A percentile compares a stretch with the other conserved stretches of the same genome.
phyloP scores from a whole-genome alignment of 768 basidiomycete genomes.

The Daedaleopsis sinensis region DNA sequence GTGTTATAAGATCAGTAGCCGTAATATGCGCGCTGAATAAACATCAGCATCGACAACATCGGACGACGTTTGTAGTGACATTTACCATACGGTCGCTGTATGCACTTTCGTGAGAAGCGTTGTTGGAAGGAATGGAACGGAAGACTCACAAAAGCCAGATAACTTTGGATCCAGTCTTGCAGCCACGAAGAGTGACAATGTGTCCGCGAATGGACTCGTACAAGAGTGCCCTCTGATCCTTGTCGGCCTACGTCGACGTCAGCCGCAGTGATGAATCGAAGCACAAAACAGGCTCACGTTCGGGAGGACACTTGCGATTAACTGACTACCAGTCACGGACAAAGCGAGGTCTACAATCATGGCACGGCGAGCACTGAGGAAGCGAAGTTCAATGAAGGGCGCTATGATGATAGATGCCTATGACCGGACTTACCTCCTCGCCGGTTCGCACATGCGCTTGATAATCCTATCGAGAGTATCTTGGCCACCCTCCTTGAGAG shows the following conservation, averaged over 20 bases:
- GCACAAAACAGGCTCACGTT: conserved; percentile 47
- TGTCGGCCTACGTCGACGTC: conserved; percentile 61
- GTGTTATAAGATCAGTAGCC: conserved; percentile 46
- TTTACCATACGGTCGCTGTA: conserved; percentile 60
- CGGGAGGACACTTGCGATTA: conserved; percentile 82
- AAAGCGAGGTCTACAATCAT: conserved; percentile 87
- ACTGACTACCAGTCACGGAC: conserved; percentile 82
- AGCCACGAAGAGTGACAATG: conserved; percentile 87
- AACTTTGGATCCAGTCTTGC: conserved; percentile 89
- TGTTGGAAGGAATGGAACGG: background rate
- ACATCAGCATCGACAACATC: conserved; percentile 16
- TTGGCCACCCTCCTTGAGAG: conserved; percentile 81
- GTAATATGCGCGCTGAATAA: conserved; percentile 60
- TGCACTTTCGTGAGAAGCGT: background rate
- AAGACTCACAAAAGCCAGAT: conserved; percentile 79
- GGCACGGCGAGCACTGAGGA: conserved; percentile 65
- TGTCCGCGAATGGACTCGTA: conserved; percentile 88
- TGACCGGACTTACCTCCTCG: conserved; percentile 60
- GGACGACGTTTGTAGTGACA: background rate
- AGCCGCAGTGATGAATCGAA: conserved; percentile 3
- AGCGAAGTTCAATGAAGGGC: conserved; percentile 4
- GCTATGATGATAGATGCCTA: background rate
- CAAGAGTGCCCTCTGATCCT: conserved; percentile 79
- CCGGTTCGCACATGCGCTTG: conserved; percentile 83
- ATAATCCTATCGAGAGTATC: conserved; percentile 76